phyloP scores from a whole-genome alignment of 768 basidiomycete genomes.

The Lactarius deliciosus region DNA sequence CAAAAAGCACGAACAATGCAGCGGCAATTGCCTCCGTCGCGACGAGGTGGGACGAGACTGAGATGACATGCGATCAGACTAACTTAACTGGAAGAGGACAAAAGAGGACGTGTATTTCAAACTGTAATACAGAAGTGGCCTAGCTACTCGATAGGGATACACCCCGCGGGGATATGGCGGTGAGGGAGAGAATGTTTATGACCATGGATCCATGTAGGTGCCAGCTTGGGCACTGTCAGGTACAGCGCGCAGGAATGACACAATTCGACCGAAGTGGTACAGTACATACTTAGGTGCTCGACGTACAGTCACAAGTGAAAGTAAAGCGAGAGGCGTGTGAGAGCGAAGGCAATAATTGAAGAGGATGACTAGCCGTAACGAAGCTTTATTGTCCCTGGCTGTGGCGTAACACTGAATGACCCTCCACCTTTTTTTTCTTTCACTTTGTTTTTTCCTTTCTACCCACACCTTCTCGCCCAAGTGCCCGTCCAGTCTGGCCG shows the following conservation, averaged over 20 bases:
- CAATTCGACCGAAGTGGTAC: not conserved
- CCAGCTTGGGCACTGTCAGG: conserved; percentile 1
- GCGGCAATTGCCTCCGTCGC: not conserved
- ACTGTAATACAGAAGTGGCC: conserved; percentile 1
- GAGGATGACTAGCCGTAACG: not conserved
- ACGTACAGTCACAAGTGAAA: not conserved
- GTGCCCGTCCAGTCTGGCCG: not conserved
- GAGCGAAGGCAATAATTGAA: not conserved
- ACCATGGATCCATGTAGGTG: conserved; percentile 23
- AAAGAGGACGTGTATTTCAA: not conserved
- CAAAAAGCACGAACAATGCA: conserved; percentile 26
- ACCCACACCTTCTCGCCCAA: not conserved
- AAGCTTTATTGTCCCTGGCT: conserved; percentile 4
- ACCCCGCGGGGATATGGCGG: not conserved
- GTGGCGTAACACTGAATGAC: conserved; percentile 3
- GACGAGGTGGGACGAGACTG: conserved; percentile 4
- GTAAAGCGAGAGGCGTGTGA: not conserved
- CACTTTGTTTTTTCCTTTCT: not conserved
- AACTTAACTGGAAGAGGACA: not conserved
- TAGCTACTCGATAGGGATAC: not conserved
- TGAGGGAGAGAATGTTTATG: not conserved
- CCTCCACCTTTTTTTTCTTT: conserved; percentile 1
- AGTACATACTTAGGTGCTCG: not conserved
- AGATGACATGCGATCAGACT: conserved; percentile 1
- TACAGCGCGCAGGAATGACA: not conserved